Evolutionary conservation across 1,284 basidiomycete species (phyloP), one percentile per base, ranked within the genome.

Genomic region (Pseudozyma tsukubaensis): DNA sequence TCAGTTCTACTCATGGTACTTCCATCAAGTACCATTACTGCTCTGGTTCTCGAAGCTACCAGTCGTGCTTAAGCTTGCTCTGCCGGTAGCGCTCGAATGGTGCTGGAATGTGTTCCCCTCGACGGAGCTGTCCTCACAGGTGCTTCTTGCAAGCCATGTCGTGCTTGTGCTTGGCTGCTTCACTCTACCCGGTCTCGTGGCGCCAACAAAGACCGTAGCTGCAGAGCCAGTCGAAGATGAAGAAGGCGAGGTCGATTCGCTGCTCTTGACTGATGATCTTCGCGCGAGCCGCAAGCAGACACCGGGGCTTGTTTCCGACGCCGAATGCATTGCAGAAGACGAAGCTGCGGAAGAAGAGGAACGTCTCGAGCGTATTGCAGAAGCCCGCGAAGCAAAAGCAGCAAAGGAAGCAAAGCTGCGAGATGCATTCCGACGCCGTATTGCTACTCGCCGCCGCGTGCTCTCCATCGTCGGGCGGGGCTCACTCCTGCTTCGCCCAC

Each of bases 1-100:
- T 85, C 96, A 99, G 80, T 99, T 99, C 86, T 97, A 97, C 85
- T 91, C 92, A 5, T 99, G 96, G 97, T 98, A 98, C 85, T 94
- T 92, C 12, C 92, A 94, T 72, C 93, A 96, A 77, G 85, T 97
- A n/a, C 94, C 94, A 0, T 90, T 96, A 78, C 86, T 99, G 29
- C 86, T 89, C 6, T 94, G 90, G 89, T 89, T 89, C 24, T 52
- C 69, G 6, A 59, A 60, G 49, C 56, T 76, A 10, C 76, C 69
- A 14, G 7, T 58, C 13, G n/a, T 68, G 16, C 8, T 73, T 13
- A 68, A 68, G 65, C 21, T 72, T 6, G 44, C 52, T 0, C 13
- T 76, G 29, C 72, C 69, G 0, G 12, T 66, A 7, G 61, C 52
- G 19, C 43, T 81, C 8, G 79, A 81, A 32, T 72, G 59, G 59